phyloP scores from a whole-genome alignment of 129 eudicot species.

The Calendula officinalis region DNA sequence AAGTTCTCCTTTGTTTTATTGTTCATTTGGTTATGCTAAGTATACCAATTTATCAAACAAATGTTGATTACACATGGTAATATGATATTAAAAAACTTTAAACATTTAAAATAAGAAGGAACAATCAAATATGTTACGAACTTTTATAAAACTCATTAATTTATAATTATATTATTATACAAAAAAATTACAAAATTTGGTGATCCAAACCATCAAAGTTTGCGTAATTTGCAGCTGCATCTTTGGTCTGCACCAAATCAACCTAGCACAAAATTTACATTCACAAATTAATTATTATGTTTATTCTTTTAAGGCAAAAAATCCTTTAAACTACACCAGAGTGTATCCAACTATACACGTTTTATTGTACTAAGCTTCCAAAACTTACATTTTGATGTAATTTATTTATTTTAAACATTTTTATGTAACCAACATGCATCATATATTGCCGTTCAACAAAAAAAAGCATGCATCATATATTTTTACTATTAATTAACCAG shows the following conservation, averaged over 20 bases:
- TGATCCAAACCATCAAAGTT: slow-evolving; percentile 8
- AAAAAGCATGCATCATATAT: too few relatives aligned
- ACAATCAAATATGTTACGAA: not conserved
- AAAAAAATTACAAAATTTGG: slow-evolving; percentile 5
- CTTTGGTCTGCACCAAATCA: slow-evolving; percentile 11
- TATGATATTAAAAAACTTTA: not conserved
- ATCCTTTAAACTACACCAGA: not conserved
- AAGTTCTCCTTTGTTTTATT: too few relatives aligned
- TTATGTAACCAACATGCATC: too few relatives aligned
- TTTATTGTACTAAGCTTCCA: too few relatives aligned
- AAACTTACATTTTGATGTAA: too few relatives aligned
- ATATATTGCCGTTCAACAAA: too few relatives aligned
- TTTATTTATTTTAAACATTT: too few relatives aligned
- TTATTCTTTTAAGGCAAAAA: not conserved
- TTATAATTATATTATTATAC: slow-evolving; percentile 7
- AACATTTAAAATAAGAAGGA: not conserved
- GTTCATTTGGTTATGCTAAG: too few relatives aligned
- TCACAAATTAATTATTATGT: not conserved
- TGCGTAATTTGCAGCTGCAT: slow-evolving; percentile 6
- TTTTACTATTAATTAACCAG: not conserved
- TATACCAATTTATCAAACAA: too few relatives aligned
- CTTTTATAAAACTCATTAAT: slow-evolving; percentile 5
- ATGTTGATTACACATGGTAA: too few relatives aligned
- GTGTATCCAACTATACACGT: too few relatives aligned
- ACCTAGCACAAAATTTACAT: slow-evolving; percentile 6